phyloP scores from a whole-genome alignment of 768 basidiomycete species.

The Mycena galericulata region DNA sequence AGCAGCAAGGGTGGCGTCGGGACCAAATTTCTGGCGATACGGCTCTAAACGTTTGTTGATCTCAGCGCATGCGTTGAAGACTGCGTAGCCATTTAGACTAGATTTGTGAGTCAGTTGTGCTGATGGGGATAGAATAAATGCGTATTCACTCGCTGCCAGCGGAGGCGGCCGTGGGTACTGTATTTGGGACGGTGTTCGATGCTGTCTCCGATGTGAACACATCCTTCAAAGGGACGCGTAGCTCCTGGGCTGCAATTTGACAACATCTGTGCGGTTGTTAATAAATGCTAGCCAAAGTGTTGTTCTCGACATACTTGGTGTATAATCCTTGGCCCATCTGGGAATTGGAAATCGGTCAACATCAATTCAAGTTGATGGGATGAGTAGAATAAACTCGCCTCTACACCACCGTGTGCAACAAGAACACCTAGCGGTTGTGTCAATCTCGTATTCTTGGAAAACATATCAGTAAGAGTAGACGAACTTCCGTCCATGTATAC shows the following conservation, averaged over 20 bases:
- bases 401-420: conserved; percentile 35
- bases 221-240: conserved; percentile 30
- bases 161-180: conserved; percentile 33
- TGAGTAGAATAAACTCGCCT: conserved; percentile 8
- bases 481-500: conserved; percentile 36
- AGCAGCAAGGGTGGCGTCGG: conserved; percentile 32
- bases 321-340: conserved; percentile 37
- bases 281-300: neutral
- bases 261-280: conserved; percentile 28
- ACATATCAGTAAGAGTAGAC: neutral
- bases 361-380: neutral
- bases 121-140: neutral
- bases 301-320: conserved; percentile 24
- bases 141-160: conserved; percentile 31
- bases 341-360: neutral
- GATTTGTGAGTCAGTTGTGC: no score
- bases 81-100: conserved; percentile 34
- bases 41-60: conserved; percentile 35
- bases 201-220: conserved; percentile 35
- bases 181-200: conserved; percentile 30
- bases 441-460: neutral
- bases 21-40: conserved; percentile 30
- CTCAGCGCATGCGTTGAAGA: conserved; percentile 35
- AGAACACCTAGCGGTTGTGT: conserved; percentile 26
- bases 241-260: conserved; percentile 37